Conservation (phyloP, 2,329 filamentous ascomycete species). For the Pseudohalonectria lignicola region DNA sequence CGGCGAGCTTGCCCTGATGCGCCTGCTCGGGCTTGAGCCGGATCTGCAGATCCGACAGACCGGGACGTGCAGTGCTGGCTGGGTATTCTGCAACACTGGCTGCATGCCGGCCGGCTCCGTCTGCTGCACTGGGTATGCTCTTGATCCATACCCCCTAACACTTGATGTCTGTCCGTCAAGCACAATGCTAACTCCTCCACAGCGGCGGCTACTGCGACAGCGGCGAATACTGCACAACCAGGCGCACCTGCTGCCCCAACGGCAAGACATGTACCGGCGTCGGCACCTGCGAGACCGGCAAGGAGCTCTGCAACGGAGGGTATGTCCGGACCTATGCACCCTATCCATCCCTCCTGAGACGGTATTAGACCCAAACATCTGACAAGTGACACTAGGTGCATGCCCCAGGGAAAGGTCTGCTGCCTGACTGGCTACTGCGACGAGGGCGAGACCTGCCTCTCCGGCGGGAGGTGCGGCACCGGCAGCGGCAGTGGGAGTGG, state of each 20-base stretch:
- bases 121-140: conserved; percentile 1
- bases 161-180: background rate
- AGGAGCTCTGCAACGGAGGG: background rate
- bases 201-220: background rate
- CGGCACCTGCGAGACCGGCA: background rate
- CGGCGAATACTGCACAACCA: conserved; percentile 1
- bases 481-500: background rate
- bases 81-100: background rate
- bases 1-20: too few relatives aligned
- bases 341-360: background rate
- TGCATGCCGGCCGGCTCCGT: conserved; percentile 1
- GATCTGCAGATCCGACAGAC: background rate
- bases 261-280: conserved; percentile 1
- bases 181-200: background rate
- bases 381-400: background rate
- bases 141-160: background rate
- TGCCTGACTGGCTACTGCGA: conserved; percentile 1
- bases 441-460: background rate
- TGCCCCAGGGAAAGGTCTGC: conserved; percentile 1
- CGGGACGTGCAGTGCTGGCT: background rate
- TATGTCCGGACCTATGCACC: background rate
- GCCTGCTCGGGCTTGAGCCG: too few relatives aligned
- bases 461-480: background rate
- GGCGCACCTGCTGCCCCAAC: background rate
- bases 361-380: background rate